Evolutionary conservation across 768 basidiomycete species (phyloP), one percentile per base, ranked within the genome.

Genomic region (Lactarius indigo): DNA sequence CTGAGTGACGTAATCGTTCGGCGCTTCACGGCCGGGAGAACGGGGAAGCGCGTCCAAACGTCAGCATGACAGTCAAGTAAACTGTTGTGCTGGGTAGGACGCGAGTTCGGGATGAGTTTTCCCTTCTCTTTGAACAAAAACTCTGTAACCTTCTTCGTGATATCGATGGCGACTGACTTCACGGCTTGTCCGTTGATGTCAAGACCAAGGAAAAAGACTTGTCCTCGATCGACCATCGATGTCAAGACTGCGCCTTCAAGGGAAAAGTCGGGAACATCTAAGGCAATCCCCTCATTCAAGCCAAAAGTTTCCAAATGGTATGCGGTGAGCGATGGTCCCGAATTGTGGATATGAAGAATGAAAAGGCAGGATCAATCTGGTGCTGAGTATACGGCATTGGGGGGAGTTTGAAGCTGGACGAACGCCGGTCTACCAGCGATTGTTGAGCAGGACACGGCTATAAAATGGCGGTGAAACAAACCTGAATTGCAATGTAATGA

Each of bases 231-330:
- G 47, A 76, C 75, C 26, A 88, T 65, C 0, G 87, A 86, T 0
- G 85, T 86, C 17, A 84, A 10, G 47, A 72, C 56, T 8, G 76
- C 70, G 13, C 70, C 72, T 2, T 74, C 70, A 2, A 68, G 57
- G 3, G 70, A 63, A 18, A 75, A 68, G 0, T 69, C 63, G 0
- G 74, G 76, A 13, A 82, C 58, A 20, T 78, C 68, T 0, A 85
- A 68, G 0, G 55, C n/a, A 28, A 80, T 81, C 17, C 85, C 86
- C 17, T 75, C 70, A 0, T 78, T 75, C 0, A 82, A 81, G 5
- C 86, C 87, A 65, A 88, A 86, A 0, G 84, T 84, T 3, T 74
- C 75, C 83, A 82, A 85, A 68, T 87, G 87, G 65, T 82, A 86
- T 0, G 82, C 80, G 1, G 74, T 78, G 2, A 83, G 52, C 52